These are phyloP conservation scores for Fusarium scirpi DNA, from an alignment of 2,329 filamentous ascomycete genomes.

Conservation along the genomic window DNA sequence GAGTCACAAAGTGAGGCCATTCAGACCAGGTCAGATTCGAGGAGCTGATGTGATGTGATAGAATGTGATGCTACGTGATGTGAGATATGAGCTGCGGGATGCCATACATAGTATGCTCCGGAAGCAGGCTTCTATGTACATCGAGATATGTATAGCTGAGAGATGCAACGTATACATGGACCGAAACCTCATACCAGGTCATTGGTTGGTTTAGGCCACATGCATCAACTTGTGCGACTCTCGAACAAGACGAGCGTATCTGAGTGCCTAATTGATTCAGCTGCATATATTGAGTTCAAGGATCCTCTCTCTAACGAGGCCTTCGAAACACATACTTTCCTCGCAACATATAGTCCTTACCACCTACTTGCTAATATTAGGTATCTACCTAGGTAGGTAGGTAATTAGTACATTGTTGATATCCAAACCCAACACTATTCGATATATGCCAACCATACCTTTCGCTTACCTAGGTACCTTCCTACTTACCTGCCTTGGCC, in stretches of 20 bases:
- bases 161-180: conserved; percentile 1
- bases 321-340: conserved; percentile 43
- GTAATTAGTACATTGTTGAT: neutral
- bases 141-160: neutral
- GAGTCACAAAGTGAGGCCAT: conserved; percentile 2
- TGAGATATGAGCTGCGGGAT: conserved; percentile 22
- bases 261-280: conserved; percentile 29
- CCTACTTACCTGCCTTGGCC: conserved; percentile 21
- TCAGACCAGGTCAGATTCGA: neutral
- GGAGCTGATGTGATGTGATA: conserved; percentile 25
- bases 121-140: neutral
- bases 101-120: conserved; percentile 12
- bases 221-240: conserved; percentile 28
- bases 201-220: conserved; percentile 29
- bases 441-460: conserved; percentile 9
- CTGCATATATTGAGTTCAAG: conserved; percentile 32
- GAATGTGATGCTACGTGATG: conserved; percentile 16
- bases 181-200: conserved; percentile 15
- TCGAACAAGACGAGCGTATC: conserved; percentile 14
- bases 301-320: conserved; percentile 26
- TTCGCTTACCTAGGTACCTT: conserved; percentile 19
- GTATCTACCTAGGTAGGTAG: neutral
- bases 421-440: conserved; percentile 24
- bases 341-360: conserved; percentile 16
- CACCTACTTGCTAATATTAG: neutral